Evolutionary conservation across 345 rosid species (phyloP), one percentile per base, ranked within the genome.

Genomic region (Citrus unshiu): DNA sequence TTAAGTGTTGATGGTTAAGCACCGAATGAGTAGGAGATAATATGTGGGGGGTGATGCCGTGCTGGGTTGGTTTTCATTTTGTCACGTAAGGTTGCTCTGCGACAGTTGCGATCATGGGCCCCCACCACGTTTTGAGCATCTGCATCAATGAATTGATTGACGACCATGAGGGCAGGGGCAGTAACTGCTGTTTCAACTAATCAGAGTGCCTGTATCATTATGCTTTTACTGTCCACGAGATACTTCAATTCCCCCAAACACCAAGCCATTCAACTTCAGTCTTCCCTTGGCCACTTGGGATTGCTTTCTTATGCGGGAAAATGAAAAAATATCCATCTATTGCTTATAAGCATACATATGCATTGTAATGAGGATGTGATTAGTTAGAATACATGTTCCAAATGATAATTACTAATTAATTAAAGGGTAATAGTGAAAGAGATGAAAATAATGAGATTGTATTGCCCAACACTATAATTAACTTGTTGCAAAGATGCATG

Each of bases 171-270:
- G 76, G 21, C 35, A 32, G 71, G 27, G 76, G 21, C 35, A 32
- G 71, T 65, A 65, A 75, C 78, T 65, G 71, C 78, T 49, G 3
- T 6, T 74, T 27, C 69, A 62, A 74, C 77, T 63, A 29, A 74
- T 63, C 46, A 21, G n/a, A 2, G 29, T 5, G 7, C 21, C 70
- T 46, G 69, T 61, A 27, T 61, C 25, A 62, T 40, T 64, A 43
- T 22, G 61, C 70, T 30, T 46, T 46, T 34, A 34, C 66, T 22
- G 61, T 30, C 46, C 71, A 67, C 63, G 78, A 49, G 70, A 34
- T 7, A 76, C 32, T n/a, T 40, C 63, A 19, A 19, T 19, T 19
- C 22, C 22, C 58, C 22, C 21, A 18, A 54, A 54, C 7, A 54
- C 58, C 16, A 4, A 46, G 16, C 51, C 58, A 5, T 54, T 54